Evolutionary conservation across 1,284 basidiomycete species (phyloP).

Genomic region (Puccinia polysora): DNA sequence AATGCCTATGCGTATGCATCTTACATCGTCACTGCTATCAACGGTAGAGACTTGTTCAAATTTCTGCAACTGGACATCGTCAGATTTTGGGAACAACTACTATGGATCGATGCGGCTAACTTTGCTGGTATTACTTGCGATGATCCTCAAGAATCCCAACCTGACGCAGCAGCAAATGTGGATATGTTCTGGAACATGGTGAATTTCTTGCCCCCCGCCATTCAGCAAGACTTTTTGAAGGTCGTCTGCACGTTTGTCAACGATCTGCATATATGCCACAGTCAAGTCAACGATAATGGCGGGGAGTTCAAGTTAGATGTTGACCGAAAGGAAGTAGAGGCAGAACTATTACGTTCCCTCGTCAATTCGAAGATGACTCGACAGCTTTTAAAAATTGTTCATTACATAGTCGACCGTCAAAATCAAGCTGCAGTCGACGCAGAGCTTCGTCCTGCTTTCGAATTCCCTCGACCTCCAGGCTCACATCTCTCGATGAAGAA

Average conservation of each 20-base stretch:
- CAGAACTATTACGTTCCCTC: conserved; percentile 66
- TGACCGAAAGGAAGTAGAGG: conserved; percentile 56
- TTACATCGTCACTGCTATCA: conserved; percentile 85
- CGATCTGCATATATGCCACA: conserved; percentile 69
- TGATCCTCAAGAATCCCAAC: conserved; percentile 56
- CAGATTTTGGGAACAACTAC: conserved; percentile 85
- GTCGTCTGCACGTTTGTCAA: conserved; percentile 78
- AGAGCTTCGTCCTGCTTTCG: conserved; percentile 57
- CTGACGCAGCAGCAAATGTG: conserved; percentile 54
- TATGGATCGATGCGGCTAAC: conserved; percentile 95
- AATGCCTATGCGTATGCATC: conserved; percentile 92
- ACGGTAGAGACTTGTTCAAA: conserved; percentile 90
- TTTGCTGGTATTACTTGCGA: conserved; percentile 83
- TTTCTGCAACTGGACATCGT: conserved; percentile 82
- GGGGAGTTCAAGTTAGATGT: conserved; percentile 63
- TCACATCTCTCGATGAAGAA: conserved; percentile 71
- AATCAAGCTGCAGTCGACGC: conserved; percentile 59
- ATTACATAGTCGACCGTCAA: conserved; percentile 64
- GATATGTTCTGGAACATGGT: conserved; percentile 96
- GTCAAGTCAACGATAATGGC: conserved; percentile 60
- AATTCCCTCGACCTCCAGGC: conserved; percentile 82
- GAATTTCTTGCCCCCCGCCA: conserved; percentile 76
- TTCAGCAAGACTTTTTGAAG: conserved; percentile 73
- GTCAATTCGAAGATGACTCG: conserved; percentile 77
- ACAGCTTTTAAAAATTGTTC: conserved; percentile 69